phyloP scores from a whole-genome alignment of 1,284 basidiomycete species.

The Ustilago loliicola region DNA sequence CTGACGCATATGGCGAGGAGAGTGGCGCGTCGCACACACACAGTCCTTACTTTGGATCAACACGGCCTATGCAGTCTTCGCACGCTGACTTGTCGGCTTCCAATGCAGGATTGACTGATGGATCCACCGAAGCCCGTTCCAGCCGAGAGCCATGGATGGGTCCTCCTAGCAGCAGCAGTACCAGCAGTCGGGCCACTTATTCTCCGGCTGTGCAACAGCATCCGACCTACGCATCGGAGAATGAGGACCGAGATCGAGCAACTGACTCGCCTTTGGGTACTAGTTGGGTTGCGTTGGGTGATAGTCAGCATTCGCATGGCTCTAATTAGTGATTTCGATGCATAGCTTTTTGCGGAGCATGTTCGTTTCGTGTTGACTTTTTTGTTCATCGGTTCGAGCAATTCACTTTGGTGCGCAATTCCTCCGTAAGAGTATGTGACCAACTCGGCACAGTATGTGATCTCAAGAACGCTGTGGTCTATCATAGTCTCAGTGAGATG shows the following conservation, averaged over 20 bases:
- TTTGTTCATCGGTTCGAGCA: too few species aligned
- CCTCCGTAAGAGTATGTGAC: too few species aligned
- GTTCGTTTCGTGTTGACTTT: neutral
- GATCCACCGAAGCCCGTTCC: conserved; percentile 2
- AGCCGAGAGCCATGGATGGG: conserved; percentile 37
- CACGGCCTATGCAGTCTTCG: conserved; percentile 18
- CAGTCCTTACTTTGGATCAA: conserved; percentile 42
- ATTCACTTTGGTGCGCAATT: too few species aligned
- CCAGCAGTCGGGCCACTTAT: conserved; percentile 26
- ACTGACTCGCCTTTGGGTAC: conserved; percentile 50
- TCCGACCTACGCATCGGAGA: conserved; percentile 30
- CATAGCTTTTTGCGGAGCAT: neutral
- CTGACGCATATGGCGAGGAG: conserved; percentile 33
- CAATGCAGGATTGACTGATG: conserved; percentile 11
- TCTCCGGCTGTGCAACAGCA: conserved; percentile 29
- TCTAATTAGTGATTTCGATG: conserved; percentile 5
- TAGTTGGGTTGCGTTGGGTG: conserved; percentile 52
- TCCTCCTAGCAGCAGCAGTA: conserved; percentile 30
- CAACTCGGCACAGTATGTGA: too few species aligned
- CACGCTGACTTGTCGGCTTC: conserved; percentile 25
- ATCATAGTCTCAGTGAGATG: too few species aligned
- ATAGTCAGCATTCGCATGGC: conserved; percentile 28
- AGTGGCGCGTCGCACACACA: conserved; percentile 26
- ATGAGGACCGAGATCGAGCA: conserved; percentile 18
- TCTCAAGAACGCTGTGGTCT: too few species aligned